Evolutionary conservation across 1,139 yeast genomes (phyloP).

Genomic region (Tardiomyces digboiensis): DNA sequence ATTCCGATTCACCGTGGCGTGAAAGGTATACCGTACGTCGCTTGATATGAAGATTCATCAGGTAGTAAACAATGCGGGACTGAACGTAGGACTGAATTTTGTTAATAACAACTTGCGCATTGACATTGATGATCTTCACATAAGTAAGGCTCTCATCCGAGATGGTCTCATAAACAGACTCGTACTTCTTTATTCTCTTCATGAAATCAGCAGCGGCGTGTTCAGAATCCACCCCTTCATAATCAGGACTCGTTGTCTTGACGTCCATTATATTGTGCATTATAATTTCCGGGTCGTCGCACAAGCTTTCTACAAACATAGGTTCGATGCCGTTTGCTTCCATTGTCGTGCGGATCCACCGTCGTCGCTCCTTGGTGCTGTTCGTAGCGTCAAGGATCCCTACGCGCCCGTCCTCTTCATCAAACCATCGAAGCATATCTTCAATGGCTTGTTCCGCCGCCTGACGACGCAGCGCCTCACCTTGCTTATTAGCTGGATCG

Average conservation of each 20-base stretch:
- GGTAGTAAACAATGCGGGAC: conserved; percentile 88
- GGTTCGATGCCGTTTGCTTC: conserved; percentile 69
- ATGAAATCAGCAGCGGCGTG: conserved; percentile 64
- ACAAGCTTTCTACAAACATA: conserved; percentile 85
- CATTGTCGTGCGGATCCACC: conserved; percentile 53
- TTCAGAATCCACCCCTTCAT: conserved; percentile 60
- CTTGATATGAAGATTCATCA: conserved; percentile 90
- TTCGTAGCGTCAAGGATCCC: conserved; percentile 90
- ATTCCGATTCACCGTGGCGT: conserved; percentile 92
- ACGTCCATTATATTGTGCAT: conserved; percentile 77
- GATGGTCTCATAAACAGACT: conserved; percentile 66
- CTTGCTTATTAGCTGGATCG: conserved; percentile 55
- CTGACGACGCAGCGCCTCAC: conserved; percentile 49
- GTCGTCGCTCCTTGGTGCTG: conserved; percentile 63
- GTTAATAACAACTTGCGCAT: conserved; percentile 80
- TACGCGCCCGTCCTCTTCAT: conserved; percentile 71
- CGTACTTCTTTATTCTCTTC: conserved; percentile 64
- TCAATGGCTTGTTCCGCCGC: conserved; percentile 65
- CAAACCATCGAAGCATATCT: conserved; percentile 90
- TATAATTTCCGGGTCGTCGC: conserved; percentile 73
- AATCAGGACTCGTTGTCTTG: conserved; percentile 83
- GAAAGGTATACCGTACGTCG: conserved; percentile 90
- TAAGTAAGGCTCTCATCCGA: conserved; percentile 52
- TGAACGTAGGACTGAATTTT: conserved; percentile 82
- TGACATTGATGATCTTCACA: conserved; percentile 79